Percentiles rank a stretch among this genome's conserved stretches.
Conservation (phyloP, 208 protist genomes). For the Herpetomonas tarakana region DNA sequence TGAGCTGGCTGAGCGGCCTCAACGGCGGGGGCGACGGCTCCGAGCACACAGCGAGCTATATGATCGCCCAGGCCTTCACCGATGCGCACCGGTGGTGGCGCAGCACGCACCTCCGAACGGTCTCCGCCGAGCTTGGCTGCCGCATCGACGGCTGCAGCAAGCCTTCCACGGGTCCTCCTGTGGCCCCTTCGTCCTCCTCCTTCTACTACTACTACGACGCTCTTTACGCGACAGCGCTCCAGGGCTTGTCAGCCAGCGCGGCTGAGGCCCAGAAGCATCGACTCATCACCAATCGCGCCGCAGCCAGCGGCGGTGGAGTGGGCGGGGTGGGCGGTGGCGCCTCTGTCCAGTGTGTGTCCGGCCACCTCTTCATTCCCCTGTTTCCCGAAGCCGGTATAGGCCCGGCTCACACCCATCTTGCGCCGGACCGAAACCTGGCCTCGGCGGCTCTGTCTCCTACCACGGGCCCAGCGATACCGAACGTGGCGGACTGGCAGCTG, state of each 20-base stretch:
- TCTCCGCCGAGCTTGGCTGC: not conserved
- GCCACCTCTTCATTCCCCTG: not conserved
- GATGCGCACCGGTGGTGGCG: slow-evolving; percentile 11
- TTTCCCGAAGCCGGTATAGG: too few relatives aligned
- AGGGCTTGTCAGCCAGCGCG: not conserved
- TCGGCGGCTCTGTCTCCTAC: not conserved
- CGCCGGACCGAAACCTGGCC: not conserved
- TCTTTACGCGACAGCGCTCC: not conserved
- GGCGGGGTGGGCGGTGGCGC: too few relatives aligned
- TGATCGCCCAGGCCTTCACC: slow-evolving; percentile 4
- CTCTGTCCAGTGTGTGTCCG: not conserved
- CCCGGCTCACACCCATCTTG: too few relatives aligned
- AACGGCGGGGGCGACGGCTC: not conserved
- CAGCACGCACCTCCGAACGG: not conserved
- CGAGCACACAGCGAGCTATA: not conserved
- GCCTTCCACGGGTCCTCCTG: not conserved
- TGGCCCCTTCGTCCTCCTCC: too few relatives aligned
- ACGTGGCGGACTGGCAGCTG: not conserved
- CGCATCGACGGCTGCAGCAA: not conserved
- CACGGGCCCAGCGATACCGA: not conserved
- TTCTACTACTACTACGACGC: not conserved
- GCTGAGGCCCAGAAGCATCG: not conserved
- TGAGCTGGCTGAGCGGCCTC: slow-evolving; percentile 25
- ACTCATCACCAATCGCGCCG: not conserved
- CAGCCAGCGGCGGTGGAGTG: not conserved